Conservation (phyloP, 2,329 filamentous ascomycete genomes). For the Fusarium longipes region DNA sequence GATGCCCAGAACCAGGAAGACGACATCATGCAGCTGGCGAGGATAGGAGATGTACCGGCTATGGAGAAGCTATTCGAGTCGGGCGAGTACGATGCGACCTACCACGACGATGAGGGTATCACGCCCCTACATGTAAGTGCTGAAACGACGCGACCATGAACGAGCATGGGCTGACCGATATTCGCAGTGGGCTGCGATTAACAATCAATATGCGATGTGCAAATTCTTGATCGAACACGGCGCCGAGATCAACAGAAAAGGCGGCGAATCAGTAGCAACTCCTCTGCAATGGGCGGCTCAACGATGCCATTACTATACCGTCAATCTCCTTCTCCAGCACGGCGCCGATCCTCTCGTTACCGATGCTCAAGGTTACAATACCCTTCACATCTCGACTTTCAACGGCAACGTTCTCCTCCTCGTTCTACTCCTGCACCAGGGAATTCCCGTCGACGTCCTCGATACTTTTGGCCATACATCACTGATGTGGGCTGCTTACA, state of each 20-base stretch:
- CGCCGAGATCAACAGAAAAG: slow-evolving; percentile 93
- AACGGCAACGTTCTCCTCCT: slow-evolving; percentile 95
- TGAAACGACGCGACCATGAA: background rate
- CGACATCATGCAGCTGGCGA: slow-evolving; percentile 95
- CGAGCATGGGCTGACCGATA: slow-evolving; percentile 24
- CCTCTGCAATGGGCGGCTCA: slow-evolving; percentile 97
- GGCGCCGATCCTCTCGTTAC: slow-evolving; percentile 93
- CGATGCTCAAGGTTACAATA: slow-evolving; percentile 97
- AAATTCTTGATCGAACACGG: slow-evolving; percentile 88
- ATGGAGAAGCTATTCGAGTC: slow-evolving; percentile 92
- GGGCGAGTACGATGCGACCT: slow-evolving; percentile 83
- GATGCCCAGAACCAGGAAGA: slow-evolving; percentile 61
- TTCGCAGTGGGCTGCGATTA: slow-evolving; percentile 93
- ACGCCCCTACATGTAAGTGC: slow-evolving; percentile 88
- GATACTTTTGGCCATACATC: slow-evolving; percentile 93
- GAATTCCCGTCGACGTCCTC: slow-evolving; percentile 90
- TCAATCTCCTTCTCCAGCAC: slow-evolving; percentile 89
- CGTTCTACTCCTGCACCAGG: slow-evolving; percentile 90
- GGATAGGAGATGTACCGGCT: slow-evolving; percentile 84
- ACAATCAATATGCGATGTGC: slow-evolving; percentile 98
- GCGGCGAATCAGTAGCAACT: slow-evolving; percentile 93
- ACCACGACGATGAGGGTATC: slow-evolving; percentile 90
- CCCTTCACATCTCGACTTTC: slow-evolving; percentile 95
- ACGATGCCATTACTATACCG: slow-evolving; percentile 94
- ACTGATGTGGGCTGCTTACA: slow-evolving; percentile 99